Evolutionary conservation across 805 yeast species (phyloP).

Genomic region (Dipodascus geniculatus): DNA sequence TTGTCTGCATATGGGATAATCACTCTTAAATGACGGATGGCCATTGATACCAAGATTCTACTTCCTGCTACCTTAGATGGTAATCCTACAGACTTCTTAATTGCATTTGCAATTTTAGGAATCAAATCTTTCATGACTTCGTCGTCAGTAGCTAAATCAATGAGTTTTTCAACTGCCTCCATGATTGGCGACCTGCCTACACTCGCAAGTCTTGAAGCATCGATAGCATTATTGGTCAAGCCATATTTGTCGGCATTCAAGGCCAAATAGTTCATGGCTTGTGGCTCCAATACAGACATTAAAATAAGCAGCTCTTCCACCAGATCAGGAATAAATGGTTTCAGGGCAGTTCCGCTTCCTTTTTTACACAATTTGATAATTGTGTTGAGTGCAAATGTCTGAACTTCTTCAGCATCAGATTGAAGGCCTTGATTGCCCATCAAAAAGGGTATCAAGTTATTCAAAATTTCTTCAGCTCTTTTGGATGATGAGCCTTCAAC

Average conservation of each 20-base stretch:
- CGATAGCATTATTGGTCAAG: constrained; percentile 57
- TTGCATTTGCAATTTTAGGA: constrained; percentile 38
- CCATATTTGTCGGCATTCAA: constrained; percentile 85
- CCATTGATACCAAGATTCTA: constrained; percentile 52
- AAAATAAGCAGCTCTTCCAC: constrained; percentile 56
- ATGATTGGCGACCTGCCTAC: constrained; percentile 78
- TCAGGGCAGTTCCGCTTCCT: constrained; percentile 38
- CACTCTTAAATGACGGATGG: constrained; percentile 40
- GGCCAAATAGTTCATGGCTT: constrained; percentile 71
- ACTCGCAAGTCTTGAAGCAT: constrained; percentile 60
- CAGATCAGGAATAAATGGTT: constrained; percentile 56
- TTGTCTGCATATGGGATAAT: constrained; percentile 45
- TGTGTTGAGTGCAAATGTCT: constrained; percentile 64
- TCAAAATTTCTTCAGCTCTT: constrained; percentile 37
- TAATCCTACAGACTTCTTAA: constrained; percentile 67
- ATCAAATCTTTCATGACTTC: constrained; percentile 38
- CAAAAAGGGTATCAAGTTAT: constrained; percentile 62
- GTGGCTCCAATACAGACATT: constrained; percentile 87
- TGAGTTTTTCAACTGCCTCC: constrained; percentile 67
- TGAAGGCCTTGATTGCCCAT: constrained; percentile 68
- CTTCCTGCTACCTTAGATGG: constrained; percentile 88
- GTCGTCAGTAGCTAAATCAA: constrained; percentile 44
- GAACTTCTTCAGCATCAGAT: constrained; percentile 79
- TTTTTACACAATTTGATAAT: constrained; percentile 58
- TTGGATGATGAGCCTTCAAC: constrained; percentile 35